A percentile compares a stretch with the other conserved stretches of the same genome.
Conservation (phyloP, 441 rosid species). For the Syzygium syzygioides region DNA sequence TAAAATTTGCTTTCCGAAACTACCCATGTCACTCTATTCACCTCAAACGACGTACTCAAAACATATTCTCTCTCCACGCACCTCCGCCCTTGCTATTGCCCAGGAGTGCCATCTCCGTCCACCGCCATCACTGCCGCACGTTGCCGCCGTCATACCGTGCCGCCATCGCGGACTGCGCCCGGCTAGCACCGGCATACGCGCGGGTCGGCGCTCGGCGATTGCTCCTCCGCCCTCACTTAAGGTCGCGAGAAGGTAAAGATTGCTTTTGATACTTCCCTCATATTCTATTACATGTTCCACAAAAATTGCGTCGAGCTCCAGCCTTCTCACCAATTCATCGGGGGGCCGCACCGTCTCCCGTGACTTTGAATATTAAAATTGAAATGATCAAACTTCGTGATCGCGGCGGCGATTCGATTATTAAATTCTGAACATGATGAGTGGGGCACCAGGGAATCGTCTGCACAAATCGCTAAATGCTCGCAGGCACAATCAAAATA, state of each 20-base stretch:
- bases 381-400: not conserved
- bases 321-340: rapidly evolving
- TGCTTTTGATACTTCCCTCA: rapidly evolving
- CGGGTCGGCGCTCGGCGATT: rapidly evolving
- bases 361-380: not conserved
- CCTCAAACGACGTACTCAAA: too few species aligned
- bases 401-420: not conserved
- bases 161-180: rapidly evolving
- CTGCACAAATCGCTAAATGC: not conserved
- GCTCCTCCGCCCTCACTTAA: rapidly evolving
- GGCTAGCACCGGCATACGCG: rapidly evolving
- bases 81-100: too few species aligned
- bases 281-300: too few species aligned
- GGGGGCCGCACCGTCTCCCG: rapidly evolving
- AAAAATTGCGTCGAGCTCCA: not conserved
- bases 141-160: rapidly evolving
- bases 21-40: rapidly evolving
- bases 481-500: not conserved
- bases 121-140: rapidly evolving
- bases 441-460: not conserved
- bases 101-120: too few species aligned
- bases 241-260: rapidly evolving
- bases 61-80: too few species aligned
- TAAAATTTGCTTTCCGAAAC: rapidly evolving
- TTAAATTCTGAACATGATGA: not conserved